Percentiles rank a stretch among this genome's conserved stretches.
phyloP scores from a whole-genome alignment of 148 eudicot genomes.

The Agrostemma githago region DNA sequence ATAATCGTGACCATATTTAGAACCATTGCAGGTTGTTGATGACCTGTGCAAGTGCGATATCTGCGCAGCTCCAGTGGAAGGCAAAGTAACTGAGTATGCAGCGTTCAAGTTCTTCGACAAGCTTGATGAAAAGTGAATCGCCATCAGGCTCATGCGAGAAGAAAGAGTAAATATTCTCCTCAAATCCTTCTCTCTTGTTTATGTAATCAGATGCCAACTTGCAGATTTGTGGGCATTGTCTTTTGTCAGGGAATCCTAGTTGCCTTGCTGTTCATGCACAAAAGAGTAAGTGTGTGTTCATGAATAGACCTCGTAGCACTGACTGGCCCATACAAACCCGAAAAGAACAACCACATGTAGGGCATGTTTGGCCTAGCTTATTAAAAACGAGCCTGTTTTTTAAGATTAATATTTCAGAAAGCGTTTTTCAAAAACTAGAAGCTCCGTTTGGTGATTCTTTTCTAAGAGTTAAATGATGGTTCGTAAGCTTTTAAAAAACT shows the following conservation, averaged over 20 bases:
- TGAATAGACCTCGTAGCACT: neutral
- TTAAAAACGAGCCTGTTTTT: no score
- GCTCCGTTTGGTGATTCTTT: no score
- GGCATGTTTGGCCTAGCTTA: neutral
- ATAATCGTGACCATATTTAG: neutral
- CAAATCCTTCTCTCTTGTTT: constrained; percentile 68
- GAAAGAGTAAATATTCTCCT: constrained; percentile 71
- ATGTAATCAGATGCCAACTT: constrained; percentile 87
- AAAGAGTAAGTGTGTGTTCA: neutral
- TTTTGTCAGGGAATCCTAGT: constrained; percentile 66
- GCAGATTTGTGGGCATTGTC: constrained; percentile 72
- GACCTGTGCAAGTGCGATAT: constrained; percentile 75
- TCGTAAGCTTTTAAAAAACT: no score
- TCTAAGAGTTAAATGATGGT: no score
- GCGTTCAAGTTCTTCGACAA: constrained; percentile 92
- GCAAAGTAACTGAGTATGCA: constrained; percentile 96
- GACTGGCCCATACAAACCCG: neutral
- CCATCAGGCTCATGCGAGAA: constrained; percentile 65
- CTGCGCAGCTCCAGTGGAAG: constrained; percentile 84
- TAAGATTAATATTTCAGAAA: no score
- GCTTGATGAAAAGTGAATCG: constrained; percentile 84
- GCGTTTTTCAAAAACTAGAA: no score
- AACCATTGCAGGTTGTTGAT: neutral
- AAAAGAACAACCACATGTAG: neutral
- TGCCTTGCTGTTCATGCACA: constrained; percentile 68